Conservation (phyloP, 495 filamentous ascomycete species). For the Tuber indicum region DNA sequence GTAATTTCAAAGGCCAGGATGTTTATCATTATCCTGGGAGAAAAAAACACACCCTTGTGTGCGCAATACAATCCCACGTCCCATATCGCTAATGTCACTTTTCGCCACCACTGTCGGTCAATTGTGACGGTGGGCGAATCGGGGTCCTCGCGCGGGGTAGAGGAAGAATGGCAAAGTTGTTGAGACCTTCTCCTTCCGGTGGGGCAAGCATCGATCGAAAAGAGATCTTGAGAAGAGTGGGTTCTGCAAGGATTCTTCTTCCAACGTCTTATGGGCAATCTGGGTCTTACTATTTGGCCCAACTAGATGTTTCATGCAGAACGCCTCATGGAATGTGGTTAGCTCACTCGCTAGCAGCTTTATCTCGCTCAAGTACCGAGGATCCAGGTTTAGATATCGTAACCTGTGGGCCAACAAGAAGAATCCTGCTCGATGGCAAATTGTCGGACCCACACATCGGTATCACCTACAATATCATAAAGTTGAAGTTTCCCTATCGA, state of each 20-base stretch:
- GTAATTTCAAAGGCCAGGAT: neutral
- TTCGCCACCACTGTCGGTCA: neutral
- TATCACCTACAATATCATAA: constrained; percentile 1
- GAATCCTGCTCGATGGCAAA: neutral
- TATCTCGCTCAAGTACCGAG: neutral
- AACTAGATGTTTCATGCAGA: neutral
- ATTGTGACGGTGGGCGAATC: neutral
- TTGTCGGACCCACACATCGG: neutral
- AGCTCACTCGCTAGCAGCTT: neutral
- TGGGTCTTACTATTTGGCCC: neutral
- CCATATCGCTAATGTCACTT: neutral
- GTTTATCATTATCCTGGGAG: neutral
- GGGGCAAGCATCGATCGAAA: neutral
- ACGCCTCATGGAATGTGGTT: neutral
- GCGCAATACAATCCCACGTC: neutral
- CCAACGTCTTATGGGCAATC: neutral
- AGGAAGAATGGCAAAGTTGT: neutral
- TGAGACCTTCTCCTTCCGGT: neutral
- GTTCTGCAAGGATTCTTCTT: neutral
- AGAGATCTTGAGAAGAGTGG: neutral
- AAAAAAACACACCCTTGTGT: neutral
- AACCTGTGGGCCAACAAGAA: neutral
- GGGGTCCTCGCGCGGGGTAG: neutral
- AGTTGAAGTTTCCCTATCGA: neutral
- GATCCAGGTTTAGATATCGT: neutral